phyloP scores from a whole-genome alignment of 83 land plant genomes.

The Picea engelmannii region DNA sequence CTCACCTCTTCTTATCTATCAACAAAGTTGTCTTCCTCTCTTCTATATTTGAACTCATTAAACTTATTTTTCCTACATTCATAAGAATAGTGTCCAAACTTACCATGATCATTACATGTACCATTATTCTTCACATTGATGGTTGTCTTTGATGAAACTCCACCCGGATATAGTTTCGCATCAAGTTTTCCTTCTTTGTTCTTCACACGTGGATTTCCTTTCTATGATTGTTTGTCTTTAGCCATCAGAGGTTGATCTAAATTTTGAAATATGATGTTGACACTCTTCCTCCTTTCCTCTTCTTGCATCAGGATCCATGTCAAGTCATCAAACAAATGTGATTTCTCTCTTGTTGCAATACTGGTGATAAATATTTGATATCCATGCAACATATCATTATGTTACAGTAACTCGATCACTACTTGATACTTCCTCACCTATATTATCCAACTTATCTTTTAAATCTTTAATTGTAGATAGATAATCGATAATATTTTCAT shows the following conservation, averaged over 20 bases:
- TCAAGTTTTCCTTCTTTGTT: no score
- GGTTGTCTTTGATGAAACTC: no score
- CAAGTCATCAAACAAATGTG: neutral
- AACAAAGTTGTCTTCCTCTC: neutral
- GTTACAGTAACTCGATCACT: neutral
- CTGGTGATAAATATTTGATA: neutral
- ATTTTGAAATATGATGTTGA: neutral
- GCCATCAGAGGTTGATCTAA: neutral
- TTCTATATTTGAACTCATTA: no score
- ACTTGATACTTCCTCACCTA: neutral
- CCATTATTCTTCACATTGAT: neutral
- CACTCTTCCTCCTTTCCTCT: neutral
- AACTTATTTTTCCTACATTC: no score
- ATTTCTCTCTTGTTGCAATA: neutral
- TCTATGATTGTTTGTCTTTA: neutral
- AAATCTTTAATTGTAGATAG: neutral
- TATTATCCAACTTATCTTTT: neutral
- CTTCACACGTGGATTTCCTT: neutral
- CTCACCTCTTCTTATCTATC: neutral
- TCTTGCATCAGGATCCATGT: neutral
- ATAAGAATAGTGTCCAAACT: neutral
- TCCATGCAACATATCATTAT: neutral
- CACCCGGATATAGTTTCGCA: neutral
- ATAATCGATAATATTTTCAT: no score
- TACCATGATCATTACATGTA: neutral